Evolutionary conservation across 805 yeast species (phyloP).

Genomic region (Debaryomyces hansenii): DNA sequence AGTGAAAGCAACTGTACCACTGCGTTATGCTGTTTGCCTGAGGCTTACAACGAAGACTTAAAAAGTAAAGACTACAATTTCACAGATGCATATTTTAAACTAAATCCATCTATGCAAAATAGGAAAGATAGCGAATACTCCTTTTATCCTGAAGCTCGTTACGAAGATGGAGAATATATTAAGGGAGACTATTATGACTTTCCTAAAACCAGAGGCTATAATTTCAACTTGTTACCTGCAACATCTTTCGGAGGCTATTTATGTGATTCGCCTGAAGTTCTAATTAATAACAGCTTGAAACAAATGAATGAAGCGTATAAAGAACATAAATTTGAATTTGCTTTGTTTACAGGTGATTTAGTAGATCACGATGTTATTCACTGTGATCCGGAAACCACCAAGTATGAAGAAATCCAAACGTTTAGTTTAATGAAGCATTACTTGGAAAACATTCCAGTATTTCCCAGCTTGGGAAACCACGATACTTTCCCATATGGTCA

Average conservation of each 20-base stretch:
- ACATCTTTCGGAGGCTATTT: constrained; percentile 59
- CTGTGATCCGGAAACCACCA: constrained; percentile 61
- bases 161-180: constrained; percentile 22
- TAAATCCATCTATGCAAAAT: constrained; percentile 7
- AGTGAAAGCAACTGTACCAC: constrained; percentile 58
- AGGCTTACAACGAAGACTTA: constrained; percentile 36
- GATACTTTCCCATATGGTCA: constrained; percentile 75
- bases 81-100: constrained; percentile 24
- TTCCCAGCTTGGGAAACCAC: constrained; percentile 67
- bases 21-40: constrained; percentile 62
- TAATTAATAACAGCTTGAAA: constrained; percentile 58
- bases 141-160: constrained; percentile 33
- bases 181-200: constrained; percentile 36
- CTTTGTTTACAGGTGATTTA: constrained; percentile 72
- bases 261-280: constrained; percentile 66
- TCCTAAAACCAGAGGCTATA: constrained; percentile 19
- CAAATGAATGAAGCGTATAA: constrained; percentile 14
- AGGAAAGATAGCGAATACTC: constrained; percentile 6
- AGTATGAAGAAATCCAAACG: constrained; percentile 68
- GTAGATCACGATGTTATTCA: constrained; percentile 64
- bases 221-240: constrained; percentile 43
- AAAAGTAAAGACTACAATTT: constrained; percentile 25
- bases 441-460: constrained; percentile 55
- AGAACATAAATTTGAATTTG: constrained; percentile 48
- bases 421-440: constrained; percentile 58